phyloP scores from a whole-genome alignment of 2,329 filamentous ascomycete genomes.

The Neonectria sp. region DNA sequence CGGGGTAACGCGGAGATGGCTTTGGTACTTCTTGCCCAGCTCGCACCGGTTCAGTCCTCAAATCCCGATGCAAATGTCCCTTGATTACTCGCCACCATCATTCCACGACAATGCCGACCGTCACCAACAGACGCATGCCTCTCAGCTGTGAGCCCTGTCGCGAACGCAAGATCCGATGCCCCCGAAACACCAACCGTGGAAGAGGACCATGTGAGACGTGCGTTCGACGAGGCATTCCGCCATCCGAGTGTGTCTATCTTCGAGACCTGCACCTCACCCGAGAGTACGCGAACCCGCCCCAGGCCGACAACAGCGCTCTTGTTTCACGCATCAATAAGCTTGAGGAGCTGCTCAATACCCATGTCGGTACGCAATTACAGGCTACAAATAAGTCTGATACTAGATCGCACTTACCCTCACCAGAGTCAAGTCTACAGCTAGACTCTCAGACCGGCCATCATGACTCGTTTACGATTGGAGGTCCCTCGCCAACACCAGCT shows the following conservation, averaged over 20 bases:
- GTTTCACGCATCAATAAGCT: conserved; percentile 13
- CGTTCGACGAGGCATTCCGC: conserved; percentile 32
- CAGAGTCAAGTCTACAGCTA: conserved; percentile 6
- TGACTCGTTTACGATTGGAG: not conserved
- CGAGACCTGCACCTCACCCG: conserved; percentile 23
- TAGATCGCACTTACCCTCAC: conserved; percentile 8
- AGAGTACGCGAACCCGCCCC: not conserved
- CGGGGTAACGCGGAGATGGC: too few species aligned
- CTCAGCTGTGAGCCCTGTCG: conserved; percentile 36
- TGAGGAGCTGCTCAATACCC: not conserved
- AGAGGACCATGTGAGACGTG: conserved; percentile 35
- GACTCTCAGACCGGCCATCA: not conserved
- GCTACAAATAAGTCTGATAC: not conserved
- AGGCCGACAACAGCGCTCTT: conserved; percentile 15
- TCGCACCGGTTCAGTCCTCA: too few species aligned
- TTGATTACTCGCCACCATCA: too few species aligned
- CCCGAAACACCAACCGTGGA: conserved; percentile 28
- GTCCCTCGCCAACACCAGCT: not conserved
- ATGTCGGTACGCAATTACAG: not conserved
- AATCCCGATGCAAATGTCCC: too few species aligned
- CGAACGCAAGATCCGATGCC: conserved; percentile 35
- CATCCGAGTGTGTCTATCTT: conserved; percentile 31
- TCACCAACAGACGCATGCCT: conserved; percentile 30
- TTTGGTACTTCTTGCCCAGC: too few species aligned
- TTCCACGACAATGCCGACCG: conserved; percentile 1